These are phyloP conservation scores for Cordyceps fumosorosea DNA, from an alignment of 2,329 filamentous ascomycete genomes.

Conservation along the genomic window DNA sequence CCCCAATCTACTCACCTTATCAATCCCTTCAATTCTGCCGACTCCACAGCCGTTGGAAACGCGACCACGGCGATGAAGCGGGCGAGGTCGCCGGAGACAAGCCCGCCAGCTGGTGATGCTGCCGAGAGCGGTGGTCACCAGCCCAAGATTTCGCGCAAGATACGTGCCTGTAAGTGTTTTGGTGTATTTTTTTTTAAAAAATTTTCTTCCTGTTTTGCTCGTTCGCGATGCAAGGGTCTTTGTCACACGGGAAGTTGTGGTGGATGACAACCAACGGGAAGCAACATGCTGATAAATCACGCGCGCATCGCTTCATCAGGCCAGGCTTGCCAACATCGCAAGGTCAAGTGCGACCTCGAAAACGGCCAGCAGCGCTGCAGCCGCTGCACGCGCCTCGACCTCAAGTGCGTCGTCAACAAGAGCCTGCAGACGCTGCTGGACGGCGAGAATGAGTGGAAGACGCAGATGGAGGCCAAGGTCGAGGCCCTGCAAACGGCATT, in stretches of 20 bases:
- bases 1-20: constrained; percentile 27
- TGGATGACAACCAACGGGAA: not conserved
- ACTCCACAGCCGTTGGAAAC: constrained; percentile 9
- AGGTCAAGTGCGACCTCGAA: constrained; percentile 48
- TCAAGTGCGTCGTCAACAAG: constrained; percentile 48
- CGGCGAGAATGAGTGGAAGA: constrained; percentile 42
- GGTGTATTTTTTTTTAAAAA: not conserved
- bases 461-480: constrained; percentile 23
- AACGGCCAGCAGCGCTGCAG: constrained; percentile 38
- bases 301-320: constrained; percentile 15
- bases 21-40: constrained; percentile 10
- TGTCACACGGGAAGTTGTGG: not conserved
- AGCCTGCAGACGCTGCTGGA: constrained; percentile 49
- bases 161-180: constrained; percentile 24
- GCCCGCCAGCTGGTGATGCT: constrained; percentile 11
- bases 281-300: not conserved
- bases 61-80: constrained; percentile 19
- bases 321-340: constrained; percentile 44
- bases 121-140: constrained; percentile 13
- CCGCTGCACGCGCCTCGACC: constrained; percentile 41
- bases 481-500: constrained; percentile 22
- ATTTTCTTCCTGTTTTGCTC: too few relatives aligned
- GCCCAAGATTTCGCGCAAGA: constrained; percentile 27
- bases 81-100: constrained; percentile 17
- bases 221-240: not conserved